phyloP scores from a whole-genome alignment of 768 basidiomycete genomes.

The Psilocybe cubensis region DNA sequence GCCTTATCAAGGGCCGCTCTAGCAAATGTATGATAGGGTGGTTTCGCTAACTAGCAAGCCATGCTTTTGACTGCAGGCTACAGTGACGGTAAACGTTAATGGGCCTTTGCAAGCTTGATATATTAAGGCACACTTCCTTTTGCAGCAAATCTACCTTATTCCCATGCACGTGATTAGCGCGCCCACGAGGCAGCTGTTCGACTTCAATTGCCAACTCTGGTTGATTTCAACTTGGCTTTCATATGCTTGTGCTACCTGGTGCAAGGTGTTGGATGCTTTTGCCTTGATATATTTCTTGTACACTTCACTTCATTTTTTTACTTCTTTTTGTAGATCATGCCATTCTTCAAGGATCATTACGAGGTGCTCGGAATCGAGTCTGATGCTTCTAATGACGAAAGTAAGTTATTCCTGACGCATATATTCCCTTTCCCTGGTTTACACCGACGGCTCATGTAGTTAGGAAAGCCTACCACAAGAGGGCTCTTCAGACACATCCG shows the following conservation, averaged over 20 bases:
- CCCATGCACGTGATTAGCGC: conserved; percentile 8
- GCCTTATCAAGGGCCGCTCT: not conserved
- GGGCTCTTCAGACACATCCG: conserved; percentile 73
- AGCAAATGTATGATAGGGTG: not conserved
- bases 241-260: not conserved
- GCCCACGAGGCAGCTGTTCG: conserved; percentile 4
- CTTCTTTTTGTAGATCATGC: not conserved
- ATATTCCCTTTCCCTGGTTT: not conserved
- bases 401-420: conserved; percentile 34
- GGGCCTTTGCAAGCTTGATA: not conserved
- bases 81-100: not conserved
- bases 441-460: conserved; percentile 38
- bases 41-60: conserved; percentile 11
- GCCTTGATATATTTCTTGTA: not conserved
- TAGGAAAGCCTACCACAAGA: conserved; percentile 68
- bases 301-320: not conserved
- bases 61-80: conserved; percentile 14
- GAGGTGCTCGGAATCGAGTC: conserved; percentile 49
- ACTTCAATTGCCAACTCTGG: not conserved
- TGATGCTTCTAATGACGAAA: conserved; percentile 53
- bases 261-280: not conserved
- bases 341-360: conserved; percentile 32
- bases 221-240: not conserved
- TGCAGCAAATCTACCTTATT: not conserved
- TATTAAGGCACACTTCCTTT: not conserved